Evolutionary conservation across 176 grass and related monocot genomes (phyloP), one percentile per base, ranked within the genome.

Genomic region (Zea luxurians): DNA sequence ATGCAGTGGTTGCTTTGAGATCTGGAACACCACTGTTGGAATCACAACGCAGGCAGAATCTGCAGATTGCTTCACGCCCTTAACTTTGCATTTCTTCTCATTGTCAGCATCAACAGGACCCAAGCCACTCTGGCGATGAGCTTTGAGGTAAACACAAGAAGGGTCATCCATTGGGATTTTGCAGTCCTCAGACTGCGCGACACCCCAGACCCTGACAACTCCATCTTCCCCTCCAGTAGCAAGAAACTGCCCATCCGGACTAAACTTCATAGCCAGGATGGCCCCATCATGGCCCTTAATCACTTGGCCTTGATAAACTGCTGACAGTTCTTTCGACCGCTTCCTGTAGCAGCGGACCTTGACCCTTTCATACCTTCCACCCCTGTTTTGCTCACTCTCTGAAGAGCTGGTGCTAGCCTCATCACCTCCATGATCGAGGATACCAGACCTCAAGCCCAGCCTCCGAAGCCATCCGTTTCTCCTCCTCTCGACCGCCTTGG

Each of bases 191-290:
- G 73, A 94, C 66, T 90, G 79, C 15, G 64, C 78, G 8, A 99
- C 84, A 80, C 45, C 48, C 96, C 96, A 99, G 50, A 96, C 83
- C 73, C 86, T 79, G 16, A 99, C 81, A 45, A 99, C 59, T 74
- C 92, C 92, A 74, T 99, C 96, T 83, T 92, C 83, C 2, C 96
- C 96, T 1, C 96, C 86, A 71, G 2, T 99, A 5, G 96, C 96
- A 21, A 99, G 88, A 69, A 89, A 84, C 71, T 79, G 85, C 20
- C 96, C 96, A 71, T 96, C 83, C 10, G 92, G 90, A 71, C 92
- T 99, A 83, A 99, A 99, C 63, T 89, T 95, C 78, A 99, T 90
- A 48, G 86, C 91, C 73, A 91, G 65, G 63, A 99, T 96, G 74
- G 90, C 88, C 70, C 96, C 96, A 57, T 89, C 86, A 18, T 99